Base-by-base conservation (phyloP, 164 flowering plant species). In the Liriodendron chinense region DNA sequence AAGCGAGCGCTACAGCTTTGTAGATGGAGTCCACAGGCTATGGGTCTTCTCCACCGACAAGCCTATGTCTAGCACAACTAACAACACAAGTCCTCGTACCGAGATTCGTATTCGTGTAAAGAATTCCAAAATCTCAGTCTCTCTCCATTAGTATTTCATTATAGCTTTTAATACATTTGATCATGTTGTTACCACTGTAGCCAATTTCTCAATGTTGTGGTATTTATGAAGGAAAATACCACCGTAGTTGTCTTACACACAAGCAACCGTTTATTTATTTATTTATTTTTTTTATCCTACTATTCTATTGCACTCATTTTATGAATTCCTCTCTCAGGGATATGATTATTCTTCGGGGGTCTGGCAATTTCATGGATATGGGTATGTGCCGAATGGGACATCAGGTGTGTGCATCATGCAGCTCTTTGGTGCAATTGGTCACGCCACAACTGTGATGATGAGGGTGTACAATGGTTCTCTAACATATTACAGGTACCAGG, bases 1-100 rank as follows among this genome's bases (percentile, higher is more conserved):
- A 10, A 25, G 20, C 62, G 28, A 68, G 48, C 70, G 82, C 3
- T 80, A 72, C 50, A 76, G 74, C 69, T 77, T 69, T 65, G 14
- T 47, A 1, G 47, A 79, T 78, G 84, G 87, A 14, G 80, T 85
- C 2, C 85, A 81, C 74, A 83, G 69, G 75, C 61, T 83, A 3
- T 79, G 87, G 83, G 85, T 83, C 22, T 81, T 26, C 71, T 71
- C 78, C 43, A 73, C 77, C 1, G 85, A 85, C 70, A 81, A 79
- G 49, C 84, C 85, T 63, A 57, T 67, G 26, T 47, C 73, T 28
- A 71, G 49, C 4, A 66, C 28, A 14, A 81, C 81, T 68, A 22
- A 28, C 24, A 53, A 10, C 12, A 83, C 87, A 23, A 66, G 14
- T 14, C 78, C 87, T 4, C 78, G 83, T 3, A 71, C 80, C 0